Percentiles rank a stretch among this genome's conserved stretches.
phyloP scores from a whole-genome alignment of 176 grass and related monocot genomes.

The Poa annua region DNA sequence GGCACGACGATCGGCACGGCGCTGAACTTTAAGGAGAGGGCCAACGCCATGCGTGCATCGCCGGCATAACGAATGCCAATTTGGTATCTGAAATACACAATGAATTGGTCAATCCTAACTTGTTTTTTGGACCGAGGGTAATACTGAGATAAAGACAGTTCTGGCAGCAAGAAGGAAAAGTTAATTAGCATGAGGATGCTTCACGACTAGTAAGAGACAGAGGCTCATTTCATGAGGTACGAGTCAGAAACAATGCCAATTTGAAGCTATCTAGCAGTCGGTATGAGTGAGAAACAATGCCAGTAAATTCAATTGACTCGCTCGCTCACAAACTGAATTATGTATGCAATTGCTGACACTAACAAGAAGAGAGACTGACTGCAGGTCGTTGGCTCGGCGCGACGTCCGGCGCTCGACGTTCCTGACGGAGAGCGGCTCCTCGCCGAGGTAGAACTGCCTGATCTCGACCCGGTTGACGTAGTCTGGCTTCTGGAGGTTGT shows the following conservation, averaged over 20 bases:
- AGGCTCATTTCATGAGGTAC: background rate
- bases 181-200: background rate
- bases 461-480: slow-evolving; percentile 96
- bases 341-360: background rate
- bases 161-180: background rate
- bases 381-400: slow-evolving; percentile 78
- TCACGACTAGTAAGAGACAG: background rate
- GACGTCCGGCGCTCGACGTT: slow-evolving; percentile 94
- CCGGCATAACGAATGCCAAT: slow-evolving; percentile 94
- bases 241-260: background rate
- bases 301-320: background rate
- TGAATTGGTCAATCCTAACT: background rate
- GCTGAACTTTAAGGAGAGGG: slow-evolving; percentile 81
- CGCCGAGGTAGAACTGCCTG: slow-evolving; percentile 93
- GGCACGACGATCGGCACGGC: slow-evolving; percentile 73
- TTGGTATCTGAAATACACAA: slow-evolving; percentile 72
- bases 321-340: no score
- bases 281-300: background rate
- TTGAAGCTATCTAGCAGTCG: background rate
- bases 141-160: background rate
- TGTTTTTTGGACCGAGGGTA: background rate
- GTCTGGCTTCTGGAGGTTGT: slow-evolving; percentile 82
- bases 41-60: slow-evolving; percentile 84
- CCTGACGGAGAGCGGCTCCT: slow-evolving; percentile 83
- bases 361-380: slow-evolving; percentile 47